Evolutionary conservation across 2,329 filamentous ascomycete genomes (phyloP).

Genomic region (Bipolaris oryzae): DNA sequence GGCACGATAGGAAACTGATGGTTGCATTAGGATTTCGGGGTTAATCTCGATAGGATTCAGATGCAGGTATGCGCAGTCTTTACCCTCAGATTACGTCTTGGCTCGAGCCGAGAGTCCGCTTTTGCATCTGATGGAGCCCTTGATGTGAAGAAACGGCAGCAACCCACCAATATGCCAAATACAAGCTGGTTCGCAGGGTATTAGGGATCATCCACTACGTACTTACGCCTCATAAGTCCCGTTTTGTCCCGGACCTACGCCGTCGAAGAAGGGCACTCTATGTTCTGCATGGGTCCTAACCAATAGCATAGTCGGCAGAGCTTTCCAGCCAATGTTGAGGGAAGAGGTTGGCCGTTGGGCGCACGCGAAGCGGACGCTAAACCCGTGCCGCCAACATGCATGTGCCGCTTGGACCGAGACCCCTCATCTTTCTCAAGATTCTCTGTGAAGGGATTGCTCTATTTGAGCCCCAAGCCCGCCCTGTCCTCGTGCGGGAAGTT

Average conservation of each 20-base stretch:
- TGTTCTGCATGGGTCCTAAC: not conserved
- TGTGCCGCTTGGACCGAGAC: not conserved
- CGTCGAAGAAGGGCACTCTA: not conserved
- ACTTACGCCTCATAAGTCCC: not conserved
- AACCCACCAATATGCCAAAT: not conserved
- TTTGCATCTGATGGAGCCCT: not conserved
- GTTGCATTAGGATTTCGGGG: not conserved
- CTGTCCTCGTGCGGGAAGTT: not conserved
- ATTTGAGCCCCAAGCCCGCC: not conserved
- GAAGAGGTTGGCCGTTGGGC: not conserved
- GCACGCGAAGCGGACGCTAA: not conserved
- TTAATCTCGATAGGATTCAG: not conserved
- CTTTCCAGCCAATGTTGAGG: not conserved
- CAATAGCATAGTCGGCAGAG: not conserved
- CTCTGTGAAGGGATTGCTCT: conserved; percentile 1
- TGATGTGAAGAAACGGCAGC: not conserved
- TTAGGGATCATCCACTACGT: not conserved
- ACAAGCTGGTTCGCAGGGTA: not conserved
- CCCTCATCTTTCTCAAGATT: not conserved
- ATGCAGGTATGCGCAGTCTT: conserved; percentile 5
- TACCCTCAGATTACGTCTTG: not conserved
- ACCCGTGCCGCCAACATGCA: not conserved
- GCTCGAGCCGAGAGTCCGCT: not conserved
- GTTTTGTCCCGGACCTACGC: not conserved
- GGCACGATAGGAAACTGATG: not conserved